Base-by-base conservation (phyloP, 1,284 basidiomycete genomes). In the Exobasidium cylindrosporum region DNA sequence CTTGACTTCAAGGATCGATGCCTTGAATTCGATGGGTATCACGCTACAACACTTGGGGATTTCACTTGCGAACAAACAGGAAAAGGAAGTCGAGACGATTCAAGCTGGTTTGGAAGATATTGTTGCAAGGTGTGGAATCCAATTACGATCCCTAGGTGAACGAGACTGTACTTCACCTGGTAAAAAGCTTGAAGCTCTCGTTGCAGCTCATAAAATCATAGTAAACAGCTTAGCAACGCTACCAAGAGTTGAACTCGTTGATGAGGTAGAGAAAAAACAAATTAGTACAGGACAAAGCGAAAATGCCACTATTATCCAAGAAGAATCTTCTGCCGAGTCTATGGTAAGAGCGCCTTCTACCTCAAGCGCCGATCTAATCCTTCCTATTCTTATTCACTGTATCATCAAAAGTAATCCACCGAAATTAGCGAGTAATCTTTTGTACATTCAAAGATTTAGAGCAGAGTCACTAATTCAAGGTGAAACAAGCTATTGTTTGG, bases 381-480 rank as follows among this genome's bases (percentile, higher is more conserved):
- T 93, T 6, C 93, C 93, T 0, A 82, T 96, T 58, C 87, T 96
- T 77, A 97, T 97, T 59, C 94, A 89, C 76, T 86, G 91, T 1
- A 90, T 95, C 40, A 91, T 95, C 69, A 90, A 90, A 78, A 84
- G 90, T 11, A 96, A 97, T 74, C 94, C 94, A 86, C 63, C 84
- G 94, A 0, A 89, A 91, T 3, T 94, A 91, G 0, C 58, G 23
- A 65, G 62, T 54, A 89, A 95, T 71, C 84, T 97, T 4, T 82
- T 92, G 21, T 97, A 87, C 77, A 88, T 88, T 0, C 91, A 95
- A 69, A 86, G 94, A 23, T 97, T 91, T 81, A 84, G 92, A 28
- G 80, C 83, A 5, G 86, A 88, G 57, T 83, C 86, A 3, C 83
- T 89, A 49, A 82, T 84, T n/a, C 82, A 87, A 3, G 57, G 57